Conservation (phyloP, 495 filamentous ascomycete species). For the Penicillium flavigenum region DNA sequence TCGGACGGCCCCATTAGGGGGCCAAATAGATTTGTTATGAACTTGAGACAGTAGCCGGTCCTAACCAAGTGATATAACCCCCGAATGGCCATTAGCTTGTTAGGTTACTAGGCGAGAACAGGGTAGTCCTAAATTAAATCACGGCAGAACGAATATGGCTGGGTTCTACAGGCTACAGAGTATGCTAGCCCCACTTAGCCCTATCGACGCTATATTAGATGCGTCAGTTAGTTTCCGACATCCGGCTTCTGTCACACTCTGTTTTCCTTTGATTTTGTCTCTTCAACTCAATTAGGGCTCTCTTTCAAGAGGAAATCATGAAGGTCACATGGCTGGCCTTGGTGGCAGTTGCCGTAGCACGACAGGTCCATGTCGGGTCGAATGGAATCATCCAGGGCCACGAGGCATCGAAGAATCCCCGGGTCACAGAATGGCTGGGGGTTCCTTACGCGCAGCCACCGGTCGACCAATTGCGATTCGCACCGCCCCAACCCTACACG, state of each 20-base stretch:
- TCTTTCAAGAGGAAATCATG: neutral
- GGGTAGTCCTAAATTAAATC: neutral
- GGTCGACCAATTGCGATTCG: conserved; percentile 46
- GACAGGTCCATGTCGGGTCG: conserved; percentile 6
- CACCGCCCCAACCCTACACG: conserved; percentile 29
- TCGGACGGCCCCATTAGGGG: neutral
- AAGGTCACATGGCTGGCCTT: neutral
- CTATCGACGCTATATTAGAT: conserved; percentile 8
- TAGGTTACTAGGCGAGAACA: no score
- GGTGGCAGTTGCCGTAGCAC: conserved; percentile 4
- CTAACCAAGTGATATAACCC: no score
- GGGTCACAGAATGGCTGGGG: conserved; percentile 50
- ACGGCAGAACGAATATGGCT: neutral
- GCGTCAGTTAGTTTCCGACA: neutral
- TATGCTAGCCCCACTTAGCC: conserved; percentile 2
- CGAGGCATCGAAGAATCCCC: conserved; percentile 30
- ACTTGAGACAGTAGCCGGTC: neutral
- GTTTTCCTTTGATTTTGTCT: neutral
- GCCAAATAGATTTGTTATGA: neutral
- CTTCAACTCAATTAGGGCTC: neutral
- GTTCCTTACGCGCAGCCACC: conserved; percentile 50
- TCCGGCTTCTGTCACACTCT: no score
- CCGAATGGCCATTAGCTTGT: no score
- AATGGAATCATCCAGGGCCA: conserved; percentile 50
- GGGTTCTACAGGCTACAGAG: neutral